Conservation (phyloP, 2,329 filamentous ascomycete genomes). For the Diaporthe velutina region DNA sequence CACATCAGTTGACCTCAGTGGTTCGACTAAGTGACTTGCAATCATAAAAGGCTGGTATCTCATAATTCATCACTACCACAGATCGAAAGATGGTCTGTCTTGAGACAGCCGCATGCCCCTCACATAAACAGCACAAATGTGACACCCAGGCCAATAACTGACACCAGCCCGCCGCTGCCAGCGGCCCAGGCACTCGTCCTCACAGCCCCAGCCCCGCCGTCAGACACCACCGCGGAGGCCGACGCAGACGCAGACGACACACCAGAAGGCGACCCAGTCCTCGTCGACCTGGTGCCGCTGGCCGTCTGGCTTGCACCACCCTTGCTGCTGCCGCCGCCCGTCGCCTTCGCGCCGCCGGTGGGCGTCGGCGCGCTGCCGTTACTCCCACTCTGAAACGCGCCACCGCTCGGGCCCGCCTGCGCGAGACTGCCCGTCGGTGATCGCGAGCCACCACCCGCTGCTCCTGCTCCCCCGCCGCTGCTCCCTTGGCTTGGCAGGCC, state of each 20-base stretch:
- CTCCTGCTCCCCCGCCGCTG: background rate
- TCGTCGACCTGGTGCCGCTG: background rate
- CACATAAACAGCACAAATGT: constrained; percentile 20
- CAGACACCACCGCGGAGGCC: background rate
- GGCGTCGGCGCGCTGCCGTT: background rate
- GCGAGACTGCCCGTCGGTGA: constrained; percentile 13
- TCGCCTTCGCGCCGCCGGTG: background rate
- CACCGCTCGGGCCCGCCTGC: constrained; percentile 5
- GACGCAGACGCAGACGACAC: background rate
- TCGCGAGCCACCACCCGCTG: background rate
- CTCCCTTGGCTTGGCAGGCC: background rate
- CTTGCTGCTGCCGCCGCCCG: background rate
- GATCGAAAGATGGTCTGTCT: background rate
- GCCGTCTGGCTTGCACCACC: background rate
- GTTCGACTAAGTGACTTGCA: background rate
- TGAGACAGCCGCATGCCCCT: background rate
- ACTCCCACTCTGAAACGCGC: background rate
- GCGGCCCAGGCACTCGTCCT: constrained; percentile 5
- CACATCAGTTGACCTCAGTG: background rate
- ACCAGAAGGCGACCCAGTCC: constrained; percentile 4
- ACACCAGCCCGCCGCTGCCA: constrained; percentile 11
- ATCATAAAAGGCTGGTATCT: background rate
- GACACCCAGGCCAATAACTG: background rate
- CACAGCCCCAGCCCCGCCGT: background rate
- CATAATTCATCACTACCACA: background rate